Conservation (phyloP, 495 filamentous ascomycete genomes). For the Melanomma pulvis-pyrius region DNA sequence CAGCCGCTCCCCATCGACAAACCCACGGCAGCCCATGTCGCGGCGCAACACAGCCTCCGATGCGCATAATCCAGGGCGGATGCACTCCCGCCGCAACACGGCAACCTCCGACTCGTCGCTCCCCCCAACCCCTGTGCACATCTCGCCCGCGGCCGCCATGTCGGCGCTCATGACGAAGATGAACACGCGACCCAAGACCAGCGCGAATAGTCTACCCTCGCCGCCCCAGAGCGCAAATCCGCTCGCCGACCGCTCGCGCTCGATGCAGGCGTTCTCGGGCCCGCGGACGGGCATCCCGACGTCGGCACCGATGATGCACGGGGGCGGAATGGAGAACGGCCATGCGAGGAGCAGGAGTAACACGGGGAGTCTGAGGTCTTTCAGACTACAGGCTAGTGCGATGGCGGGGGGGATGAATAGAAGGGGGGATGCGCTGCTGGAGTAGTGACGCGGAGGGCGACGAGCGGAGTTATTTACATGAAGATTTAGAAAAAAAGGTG, state of each 20-base stretch:
- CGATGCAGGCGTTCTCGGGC: neutral
- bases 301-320: neutral
- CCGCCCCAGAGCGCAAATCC: conserved; percentile 6
- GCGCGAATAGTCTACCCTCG: neutral
- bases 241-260: neutral
- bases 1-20: conserved; percentile 4
- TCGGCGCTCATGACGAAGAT: conserved; percentile 3
- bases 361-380: neutral
- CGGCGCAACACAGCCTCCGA: neutral
- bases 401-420: conserved; percentile 7
- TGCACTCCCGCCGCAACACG: neutral
- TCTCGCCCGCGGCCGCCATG: conserved; percentile 5
- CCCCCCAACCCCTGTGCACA: neutral
- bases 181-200: conserved; percentile 2
- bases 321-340: neutral
- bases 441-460: neutral
- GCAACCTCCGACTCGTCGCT: conserved; percentile 7
- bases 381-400: conserved; percentile 9
- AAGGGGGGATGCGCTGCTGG: neutral
- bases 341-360: neutral
- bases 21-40: neutral
- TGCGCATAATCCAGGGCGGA: neutral
- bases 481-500: neutral
- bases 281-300: neutral
- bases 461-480: neutral